Percentiles rank a stretch among this genome's conserved stretches.
These are phyloP conservation scores for Penicillium waksmanii DNA, from an alignment of 495 filamentous ascomycete species.

Conservation along the genomic window DNA sequence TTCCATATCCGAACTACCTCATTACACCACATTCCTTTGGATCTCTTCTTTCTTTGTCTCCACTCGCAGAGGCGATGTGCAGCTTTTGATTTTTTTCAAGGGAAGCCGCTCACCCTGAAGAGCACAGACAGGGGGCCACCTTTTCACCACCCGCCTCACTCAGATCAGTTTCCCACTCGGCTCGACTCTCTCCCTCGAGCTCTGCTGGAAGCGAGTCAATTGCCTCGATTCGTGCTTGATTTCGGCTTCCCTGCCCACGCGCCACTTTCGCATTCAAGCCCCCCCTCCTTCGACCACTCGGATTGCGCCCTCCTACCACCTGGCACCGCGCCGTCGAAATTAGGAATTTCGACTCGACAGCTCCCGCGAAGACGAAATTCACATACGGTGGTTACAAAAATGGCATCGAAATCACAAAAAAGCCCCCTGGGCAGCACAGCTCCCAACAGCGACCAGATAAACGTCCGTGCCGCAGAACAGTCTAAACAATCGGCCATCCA, in stretches of 20 bases:
- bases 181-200: conserved; percentile 13
- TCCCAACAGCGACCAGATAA: conserved; percentile 5
- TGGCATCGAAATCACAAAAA: not conserved
- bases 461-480: conserved; percentile 2
- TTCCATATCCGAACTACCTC: conserved; percentile 15
- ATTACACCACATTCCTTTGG: conserved; percentile 15
- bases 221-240: conserved; percentile 24
- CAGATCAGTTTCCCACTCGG: conserved; percentile 1
- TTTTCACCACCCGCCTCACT: conserved; percentile 6
- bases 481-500: conserved; percentile 25
- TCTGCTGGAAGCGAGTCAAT: conserved; percentile 19
- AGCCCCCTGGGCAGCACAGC: not conserved
- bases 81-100: conserved; percentile 26
- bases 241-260: conserved; percentile 26
- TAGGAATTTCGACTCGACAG: no score
- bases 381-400: no score
- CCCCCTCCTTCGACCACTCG: not conserved
- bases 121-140: conserved; percentile 35
- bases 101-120: conserved; percentile 31
- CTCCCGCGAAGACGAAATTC: no score
- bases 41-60: conserved; percentile 1
- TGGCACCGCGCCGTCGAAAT: no score
- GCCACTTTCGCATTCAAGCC: not conserved
- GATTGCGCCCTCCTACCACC: not conserved
- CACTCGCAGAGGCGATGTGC: conserved; percentile 27